phyloP scores from a whole-genome alignment of 495 filamentous ascomycete species.

The Penicillium psychrofluorescens region DNA sequence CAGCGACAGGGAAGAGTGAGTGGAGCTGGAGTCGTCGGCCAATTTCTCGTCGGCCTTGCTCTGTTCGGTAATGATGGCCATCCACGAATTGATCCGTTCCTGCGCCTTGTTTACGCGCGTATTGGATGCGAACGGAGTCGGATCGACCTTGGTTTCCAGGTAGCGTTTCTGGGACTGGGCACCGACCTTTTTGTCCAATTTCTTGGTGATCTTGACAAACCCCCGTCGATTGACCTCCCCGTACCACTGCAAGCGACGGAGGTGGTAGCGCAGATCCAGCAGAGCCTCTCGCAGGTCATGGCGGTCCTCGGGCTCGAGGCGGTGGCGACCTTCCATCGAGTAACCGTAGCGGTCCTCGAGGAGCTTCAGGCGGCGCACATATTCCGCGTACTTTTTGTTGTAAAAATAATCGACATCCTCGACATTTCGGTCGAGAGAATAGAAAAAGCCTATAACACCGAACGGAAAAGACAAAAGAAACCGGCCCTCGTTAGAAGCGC shows the following conservation, averaged over 20 bases:
- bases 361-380: constrained; percentile 70
- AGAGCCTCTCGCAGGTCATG: constrained; percentile 86
- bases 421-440: constrained; percentile 87
- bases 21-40: constrained; percentile 62
- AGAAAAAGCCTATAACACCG: constrained; percentile 72
- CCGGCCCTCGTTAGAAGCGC: constrained; percentile 8
- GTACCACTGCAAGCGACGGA: constrained; percentile 94
- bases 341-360: constrained; percentile 79
- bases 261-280: constrained; percentile 75
- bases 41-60: constrained; percentile 56
- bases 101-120: constrained; percentile 55
- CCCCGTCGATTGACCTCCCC: constrained; percentile 93
- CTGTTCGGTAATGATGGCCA: constrained; percentile 54
- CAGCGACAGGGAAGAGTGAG: constrained; percentile 62
- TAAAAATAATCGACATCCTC: constrained; percentile 94
- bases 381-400: constrained; percentile 86
- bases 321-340: constrained; percentile 39
- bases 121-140: constrained; percentile 77
- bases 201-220: constrained; percentile 97
- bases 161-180: constrained; percentile 72
- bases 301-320: constrained; percentile 64
- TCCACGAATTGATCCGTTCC: constrained; percentile 81
- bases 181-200: constrained; percentile 84
- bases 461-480: constrained; percentile 4
- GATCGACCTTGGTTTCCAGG: constrained; percentile 79